Base-by-base conservation (phyloP, 495 filamentous ascomycete genomes). In the Aspergillus heteromorphus region DNA sequence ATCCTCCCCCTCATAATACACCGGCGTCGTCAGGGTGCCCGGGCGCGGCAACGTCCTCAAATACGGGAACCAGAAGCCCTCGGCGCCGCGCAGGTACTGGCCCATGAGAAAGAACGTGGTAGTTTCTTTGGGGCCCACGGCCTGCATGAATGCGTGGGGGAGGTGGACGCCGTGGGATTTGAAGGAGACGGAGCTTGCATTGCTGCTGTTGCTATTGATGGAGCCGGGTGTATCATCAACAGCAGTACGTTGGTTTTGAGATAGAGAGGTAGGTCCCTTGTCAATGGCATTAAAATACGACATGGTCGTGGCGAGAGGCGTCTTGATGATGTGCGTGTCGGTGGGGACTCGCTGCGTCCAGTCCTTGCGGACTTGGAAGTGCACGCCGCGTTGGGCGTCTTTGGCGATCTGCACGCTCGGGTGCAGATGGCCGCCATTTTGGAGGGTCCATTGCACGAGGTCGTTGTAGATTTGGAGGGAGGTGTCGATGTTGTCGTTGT, bases 51-150 rank as follows among this genome's bases (percentile, higher is more conserved):
- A 56, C 19, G 75, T 76, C 14, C 70, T 65, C 14, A 87, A 61
- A 65, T 87, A 88, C 3, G 83, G 82, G 60, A 66, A 73, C 85
- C 85, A 88, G 54, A 80, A 81, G 0, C 80, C 77, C n/a, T 70
- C 51, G 14, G 65, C 31, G 1, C 68, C 72, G 6, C 76, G 64
- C 31, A 83, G 56, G 58, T 73, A 74, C 59, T 88, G 80, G 19
- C 79, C 72, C 50, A 83, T 75, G 0, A 88, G 69, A 58, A 85
- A 83, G 57, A 86, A 80, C 0, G 69, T 65, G 17, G 62, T 60
- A 5, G 68, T 67, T 51, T 77, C 73, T 41, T 74, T 72, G 1
- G 56, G 53, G 0, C 70, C 72, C 14, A 73, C 62, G 17, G 59
- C 53, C 14, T 74, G 65, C 31, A 77, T 63, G 48, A 75, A 73